Evolutionary conservation across 2,329 filamentous ascomycete genomes (phyloP), one percentile per base, ranked within the genome.

Genomic region (Trichophyton schoenleinii): DNA sequence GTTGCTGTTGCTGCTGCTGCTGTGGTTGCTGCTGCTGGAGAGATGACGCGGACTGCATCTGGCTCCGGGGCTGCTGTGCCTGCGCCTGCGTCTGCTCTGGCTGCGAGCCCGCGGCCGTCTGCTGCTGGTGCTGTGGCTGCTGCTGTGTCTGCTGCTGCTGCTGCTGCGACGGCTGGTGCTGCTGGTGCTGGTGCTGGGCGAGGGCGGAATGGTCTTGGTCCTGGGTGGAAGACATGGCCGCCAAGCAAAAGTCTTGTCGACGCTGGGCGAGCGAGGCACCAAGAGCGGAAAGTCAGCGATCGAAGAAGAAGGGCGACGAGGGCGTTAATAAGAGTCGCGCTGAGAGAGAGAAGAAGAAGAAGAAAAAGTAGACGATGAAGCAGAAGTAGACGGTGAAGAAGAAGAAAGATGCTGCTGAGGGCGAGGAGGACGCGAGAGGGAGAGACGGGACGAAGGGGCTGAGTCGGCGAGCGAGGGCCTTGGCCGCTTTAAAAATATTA

Each of bases 171-270:
- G 60, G 61, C 7, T 18, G 25, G n/a, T 55, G 58, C 34, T 63
- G 62, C 46, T 61, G 62, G 18, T 62, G 62, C 48, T 63, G 62
- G 31, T 62, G 62, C 6, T 64, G 31, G 25, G 57, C 15, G 20
- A 65, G 53, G 58, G 65, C 64, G 63, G 68, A 67, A 64, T 66
- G 64, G 68, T 69, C 66, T 70, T 72, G 70, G 64, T 70, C 69
- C 63, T 75, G 73, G 65, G 72, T 68, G 72, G 74, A 75, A 70
- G 73, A 72, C 72, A 75, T 68, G 60, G 49, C 61, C 46, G 46
- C 60, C 63, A 63, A 55, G 13, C 49, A 60, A 22, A 66, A 64
- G 69, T 67, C 62, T 64, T 64, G 63, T 64, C 63, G 41, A 34
- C 9, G 46, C 52, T 41, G 22, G 42, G 52, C 22, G 59, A 49